Base-by-base conservation (phyloP, 768 basidiomycete species). In the Boletellus ananas region DNA sequence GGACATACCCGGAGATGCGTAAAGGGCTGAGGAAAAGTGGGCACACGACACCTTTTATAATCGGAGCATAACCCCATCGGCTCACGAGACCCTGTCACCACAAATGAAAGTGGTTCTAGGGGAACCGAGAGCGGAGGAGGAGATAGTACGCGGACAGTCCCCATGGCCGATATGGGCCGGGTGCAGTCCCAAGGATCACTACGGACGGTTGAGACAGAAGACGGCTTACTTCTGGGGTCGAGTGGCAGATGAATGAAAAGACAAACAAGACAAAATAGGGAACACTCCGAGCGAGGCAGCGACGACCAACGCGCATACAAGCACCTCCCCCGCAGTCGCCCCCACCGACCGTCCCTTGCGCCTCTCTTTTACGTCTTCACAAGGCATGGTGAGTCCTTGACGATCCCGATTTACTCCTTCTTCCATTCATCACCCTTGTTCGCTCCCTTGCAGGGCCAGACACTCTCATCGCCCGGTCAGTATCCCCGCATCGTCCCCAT, bases 401-500 rank as follows among this genome's bases (percentile, higher is more conserved):
- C n/a, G 21, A 34, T 50, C 40, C 43, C 46, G 34, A 51, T 37
- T 37, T 34, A 7, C 43, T 21, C 34, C 43, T 29, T 29, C 47
- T 25, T 42, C 44, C 49, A 43, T 43, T 56, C 47, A 59, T 41
- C 40, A 16, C 29, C 7, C 29, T 43, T 25, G 8, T 9, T 27
- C 12, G 3, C 33, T 36, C 51, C 49, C 40, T 46, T 63, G 49
- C 37, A 90, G 90, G 90, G 90, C 67, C 90, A 93, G 83, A 91
- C 86, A 4, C 82, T 93, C 41, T 90, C 87, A 54, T 75, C 80
- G 40, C 90, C 90, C 63, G 81, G 88, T 88, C 56, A 58, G 80
- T 74, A 34, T 38, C 42, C 11, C 54, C 44, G 29, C 36, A 21
- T 34, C 53, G 35, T 31, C 43, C 43, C 46, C 44, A 37, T 37